Evolutionary conservation across 225 moss, liverwort and hornwort species (phyloP).

Genomic region (Antitrichia curtipendula): DNA sequence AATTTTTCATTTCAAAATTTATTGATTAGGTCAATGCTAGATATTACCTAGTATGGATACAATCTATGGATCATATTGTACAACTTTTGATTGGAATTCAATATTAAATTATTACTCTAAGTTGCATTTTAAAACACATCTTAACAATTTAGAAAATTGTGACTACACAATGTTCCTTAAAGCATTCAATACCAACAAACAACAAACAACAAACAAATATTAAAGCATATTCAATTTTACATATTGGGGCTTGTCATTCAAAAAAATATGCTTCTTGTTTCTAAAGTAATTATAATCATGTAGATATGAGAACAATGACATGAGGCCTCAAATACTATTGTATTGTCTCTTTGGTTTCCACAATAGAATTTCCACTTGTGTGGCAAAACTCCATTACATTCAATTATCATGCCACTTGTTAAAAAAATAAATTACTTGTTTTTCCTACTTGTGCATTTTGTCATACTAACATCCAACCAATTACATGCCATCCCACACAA

Average conservation of each 20-base stretch:
- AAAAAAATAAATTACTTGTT: neutral
- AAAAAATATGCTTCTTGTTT: neutral
- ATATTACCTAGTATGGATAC: neutral
- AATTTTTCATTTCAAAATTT: neutral
- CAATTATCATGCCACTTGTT: neutral
- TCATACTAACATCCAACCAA: neutral
- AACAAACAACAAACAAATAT: neutral
- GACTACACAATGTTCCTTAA: neutral
- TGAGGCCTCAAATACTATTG: rapidly evolving
- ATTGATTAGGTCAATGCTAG: neutral
- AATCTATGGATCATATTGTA: neutral
- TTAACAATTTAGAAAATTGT: neutral
- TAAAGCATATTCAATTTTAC: neutral
- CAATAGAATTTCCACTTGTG: neutral
- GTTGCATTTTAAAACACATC: neutral
- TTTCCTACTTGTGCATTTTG: rapidly evolving
- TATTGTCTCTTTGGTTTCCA: too few species aligned
- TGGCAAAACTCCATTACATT: neutral
- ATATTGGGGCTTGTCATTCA: too few species aligned
- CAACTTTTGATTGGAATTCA: neutral
- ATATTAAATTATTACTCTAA: neutral
- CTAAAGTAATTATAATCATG: neutral
- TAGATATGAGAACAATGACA: rapidly evolving
- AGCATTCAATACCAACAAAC: rapidly evolving
- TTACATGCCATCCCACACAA: neutral